These are phyloP conservation scores for Acanthamoeba culbertsoni DNA, from an alignment of 208 protist species.

Conservation along the genomic window DNA sequence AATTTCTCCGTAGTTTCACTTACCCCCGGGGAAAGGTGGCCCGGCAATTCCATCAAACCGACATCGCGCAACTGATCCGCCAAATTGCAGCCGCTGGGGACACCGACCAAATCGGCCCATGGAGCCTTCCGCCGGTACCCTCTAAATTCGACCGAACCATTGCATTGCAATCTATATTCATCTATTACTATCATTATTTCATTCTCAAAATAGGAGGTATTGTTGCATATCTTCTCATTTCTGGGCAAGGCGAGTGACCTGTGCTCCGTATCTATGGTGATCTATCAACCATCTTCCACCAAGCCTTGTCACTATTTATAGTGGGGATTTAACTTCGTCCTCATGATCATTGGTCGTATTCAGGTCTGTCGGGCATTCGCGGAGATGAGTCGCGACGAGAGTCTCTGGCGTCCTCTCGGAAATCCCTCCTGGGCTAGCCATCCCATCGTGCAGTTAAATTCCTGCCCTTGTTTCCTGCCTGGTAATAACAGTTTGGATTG, in stretches of 20 bases:
- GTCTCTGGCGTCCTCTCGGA: background rate
- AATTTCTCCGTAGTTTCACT: background rate
- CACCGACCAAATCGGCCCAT: background rate
- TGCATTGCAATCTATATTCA: too few relatives aligned
- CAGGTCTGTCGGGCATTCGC: background rate
- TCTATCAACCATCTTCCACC: too few relatives aligned
- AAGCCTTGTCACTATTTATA: background rate
- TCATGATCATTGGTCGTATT: background rate
- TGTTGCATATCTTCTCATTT: background rate
- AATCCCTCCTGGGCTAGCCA: background rate
- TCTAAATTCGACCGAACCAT: background rate
- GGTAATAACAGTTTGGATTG: background rate
- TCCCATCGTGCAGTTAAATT: background rate
- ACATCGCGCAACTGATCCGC: background rate
- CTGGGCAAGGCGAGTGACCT: background rate
- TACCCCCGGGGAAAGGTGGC: background rate
- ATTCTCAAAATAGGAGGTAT: background rate
- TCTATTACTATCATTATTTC: too few relatives aligned
- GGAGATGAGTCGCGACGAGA: background rate
- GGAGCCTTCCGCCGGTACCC: background rate
- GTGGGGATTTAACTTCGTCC: background rate
- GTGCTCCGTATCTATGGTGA: background rate
- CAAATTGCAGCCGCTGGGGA: background rate
- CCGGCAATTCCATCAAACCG: background rate
- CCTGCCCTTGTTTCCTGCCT: background rate